phyloP scores from a whole-genome alignment of 331 rosid species.

The Cydonia oblonga region DNA sequence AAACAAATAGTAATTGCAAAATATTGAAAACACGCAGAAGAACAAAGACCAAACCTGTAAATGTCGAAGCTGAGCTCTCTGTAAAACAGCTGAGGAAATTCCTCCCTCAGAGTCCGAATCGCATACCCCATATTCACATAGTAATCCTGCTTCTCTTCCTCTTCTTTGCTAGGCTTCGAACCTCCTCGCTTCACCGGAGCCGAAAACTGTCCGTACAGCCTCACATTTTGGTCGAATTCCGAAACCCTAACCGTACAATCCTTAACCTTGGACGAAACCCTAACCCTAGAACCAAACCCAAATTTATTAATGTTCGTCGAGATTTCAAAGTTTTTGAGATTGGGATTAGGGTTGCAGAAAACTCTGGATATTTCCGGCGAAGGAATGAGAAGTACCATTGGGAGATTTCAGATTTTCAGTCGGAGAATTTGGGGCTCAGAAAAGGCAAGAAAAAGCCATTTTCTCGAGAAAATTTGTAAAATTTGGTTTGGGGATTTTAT shows the following conservation, averaged over 20 bases:
- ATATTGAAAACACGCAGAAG: neutral
- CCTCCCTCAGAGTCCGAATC: constrained; percentile 70
- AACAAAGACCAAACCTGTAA: constrained; percentile 38
- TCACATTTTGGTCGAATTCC: constrained; percentile 24
- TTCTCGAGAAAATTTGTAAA: constrained; percentile 9
- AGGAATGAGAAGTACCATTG: constrained; percentile 55
- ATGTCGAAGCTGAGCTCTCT: constrained; percentile 64
- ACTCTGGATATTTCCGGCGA: constrained; percentile 33
- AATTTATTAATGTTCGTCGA: constrained; percentile 11
- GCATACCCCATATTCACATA: constrained; percentile 79
- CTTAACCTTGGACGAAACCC: constrained; percentile 25
- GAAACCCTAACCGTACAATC: constrained; percentile 21
- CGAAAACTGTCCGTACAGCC: constrained; percentile 47
- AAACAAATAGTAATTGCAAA: neutral
- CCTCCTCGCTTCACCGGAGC: constrained; percentile 54
- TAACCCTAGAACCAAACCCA: constrained; percentile 23
- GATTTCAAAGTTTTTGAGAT: constrained; percentile 27
- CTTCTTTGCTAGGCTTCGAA: constrained; percentile 57
- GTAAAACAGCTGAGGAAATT: constrained; percentile 59
- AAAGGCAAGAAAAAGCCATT: constrained; percentile 18
- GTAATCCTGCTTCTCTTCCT: constrained; percentile 65
- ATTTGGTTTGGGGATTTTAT: neutral
- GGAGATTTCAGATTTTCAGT: neutral
- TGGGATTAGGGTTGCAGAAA: constrained; percentile 32
- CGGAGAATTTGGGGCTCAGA: neutral